Base-by-base conservation (phyloP, 2,329 filamentous ascomycete genomes). In the Ascochyta rabiei region DNA sequence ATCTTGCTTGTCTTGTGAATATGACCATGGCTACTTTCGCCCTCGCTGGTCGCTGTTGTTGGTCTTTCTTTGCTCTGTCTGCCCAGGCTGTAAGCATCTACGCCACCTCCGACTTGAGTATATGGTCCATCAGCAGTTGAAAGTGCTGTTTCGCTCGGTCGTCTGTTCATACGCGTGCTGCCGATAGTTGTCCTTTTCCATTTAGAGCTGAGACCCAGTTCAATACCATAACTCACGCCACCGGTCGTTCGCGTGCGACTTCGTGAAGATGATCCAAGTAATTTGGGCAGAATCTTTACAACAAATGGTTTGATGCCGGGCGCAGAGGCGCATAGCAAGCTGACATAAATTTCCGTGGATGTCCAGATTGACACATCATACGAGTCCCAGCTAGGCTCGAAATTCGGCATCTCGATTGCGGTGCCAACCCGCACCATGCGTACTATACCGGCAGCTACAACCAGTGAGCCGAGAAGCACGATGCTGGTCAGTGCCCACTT, bases 351-450 rank as follows among this genome's bases (percentile, higher is more conserved):
- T 30, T 68, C 65, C 0, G 57, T 61, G 9, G 59, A 59, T 4
- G 63, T 61, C 65, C 65, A 68, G 34, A 66, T 66, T 3, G 60
- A 61, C 2, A 68, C 49, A 33, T 68, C 65, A 55, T 64, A 68
- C 28, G 56, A 39, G 30, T 68, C 61, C 65, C 63, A 68, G 10
- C 56, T 53, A 2, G 65, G 56, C 24, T 68, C 65, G 24, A 62
- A 60, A 52, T 59, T 24, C 6, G 43, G 40, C 45, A 52, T 61
- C 3, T 9, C 19, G 9, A 67, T 28, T 8, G 52, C 53, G 2
- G 19, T 42, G 19, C 59, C 49, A 8, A 68, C 60, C 19, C 60
- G 63, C 2, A 64, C 48, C 53, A 64, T 58, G 23, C 63, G 63
- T 1, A 59, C 40, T 26, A 65, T 53, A 8, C 65, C 60, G 8